These are phyloP conservation scores for Tuber borchii DNA, from an alignment of 495 filamentous ascomycete species.

Conservation along the genomic window DNA sequence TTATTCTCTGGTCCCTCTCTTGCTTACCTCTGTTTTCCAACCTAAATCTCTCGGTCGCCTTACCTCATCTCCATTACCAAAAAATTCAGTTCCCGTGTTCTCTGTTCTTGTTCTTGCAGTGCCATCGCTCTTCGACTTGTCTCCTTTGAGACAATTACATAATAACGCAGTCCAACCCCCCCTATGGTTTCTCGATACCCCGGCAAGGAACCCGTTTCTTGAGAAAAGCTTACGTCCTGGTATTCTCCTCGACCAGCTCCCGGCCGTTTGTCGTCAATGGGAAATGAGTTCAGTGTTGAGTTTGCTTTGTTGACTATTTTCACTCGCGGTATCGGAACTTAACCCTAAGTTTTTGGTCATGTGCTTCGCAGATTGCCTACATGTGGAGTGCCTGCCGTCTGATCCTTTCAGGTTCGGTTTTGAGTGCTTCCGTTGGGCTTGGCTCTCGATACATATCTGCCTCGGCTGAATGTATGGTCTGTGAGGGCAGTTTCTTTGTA, in stretches of 20 bases:
- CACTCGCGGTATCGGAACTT: slow-evolving; percentile 39
- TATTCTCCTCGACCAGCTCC: slow-evolving; percentile 38
- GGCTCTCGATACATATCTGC: slow-evolving; percentile 28
- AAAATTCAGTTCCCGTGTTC: slow-evolving; percentile 9
- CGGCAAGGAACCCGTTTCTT: slow-evolving; percentile 30
- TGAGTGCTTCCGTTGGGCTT: slow-evolving; percentile 18
- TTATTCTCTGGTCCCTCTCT: slow-evolving; percentile 14
- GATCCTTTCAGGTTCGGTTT: slow-evolving; percentile 23
- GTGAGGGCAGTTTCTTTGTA: slow-evolving; percentile 26
- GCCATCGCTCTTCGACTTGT: slow-evolving; percentile 31
- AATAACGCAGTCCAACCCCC: slow-evolving; percentile 35
- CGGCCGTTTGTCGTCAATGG: slow-evolving; percentile 40
- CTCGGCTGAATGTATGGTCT: slow-evolving; percentile 33
- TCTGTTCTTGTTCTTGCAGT: slow-evolving; percentile 15
- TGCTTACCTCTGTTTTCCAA: slow-evolving; percentile 25
- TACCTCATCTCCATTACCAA: slow-evolving; percentile 6
- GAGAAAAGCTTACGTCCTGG: slow-evolving; percentile 28
- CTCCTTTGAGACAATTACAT: slow-evolving; percentile 26
- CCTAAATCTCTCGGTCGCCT: slow-evolving; percentile 18
- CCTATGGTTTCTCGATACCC: slow-evolving; percentile 27
- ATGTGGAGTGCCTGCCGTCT: not conserved
- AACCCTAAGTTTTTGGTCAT: slow-evolving; percentile 40
- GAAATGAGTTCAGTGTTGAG: slow-evolving; percentile 33
- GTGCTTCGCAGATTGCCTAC: slow-evolving; percentile 37
- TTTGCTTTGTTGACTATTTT: slow-evolving; percentile 33